Conservation (phyloP, 495 filamentous ascomycete species). For the Podospora pseudoanserina region DNA sequence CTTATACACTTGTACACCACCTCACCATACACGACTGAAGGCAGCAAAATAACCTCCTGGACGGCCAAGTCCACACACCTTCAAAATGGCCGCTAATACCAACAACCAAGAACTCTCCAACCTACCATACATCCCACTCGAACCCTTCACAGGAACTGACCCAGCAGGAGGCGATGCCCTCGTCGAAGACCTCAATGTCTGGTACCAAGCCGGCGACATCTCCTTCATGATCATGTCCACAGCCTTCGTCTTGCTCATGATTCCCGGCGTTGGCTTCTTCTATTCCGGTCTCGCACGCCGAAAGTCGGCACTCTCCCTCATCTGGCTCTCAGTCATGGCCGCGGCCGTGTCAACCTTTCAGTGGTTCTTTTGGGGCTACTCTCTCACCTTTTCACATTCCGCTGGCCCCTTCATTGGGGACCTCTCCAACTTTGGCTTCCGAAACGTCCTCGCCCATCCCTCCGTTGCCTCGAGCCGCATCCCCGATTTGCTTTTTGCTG, state of each 20-base stretch:
- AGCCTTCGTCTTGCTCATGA: slow-evolving; percentile 92
- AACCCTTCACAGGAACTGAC: slow-evolving; percentile 66
- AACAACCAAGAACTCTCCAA: slow-evolving; percentile 36
- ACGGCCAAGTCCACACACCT: neutral
- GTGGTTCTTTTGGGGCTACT: slow-evolving; percentile 99
- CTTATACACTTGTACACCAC: neutral
- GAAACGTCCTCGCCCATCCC: slow-evolving; percentile 68
- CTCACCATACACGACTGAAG: neutral
- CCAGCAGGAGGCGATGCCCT: slow-evolving; percentile 71
- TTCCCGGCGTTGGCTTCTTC: slow-evolving; percentile 97
- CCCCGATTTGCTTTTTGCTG: slow-evolving; percentile 85
- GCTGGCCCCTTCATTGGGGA: slow-evolving; percentile 81
- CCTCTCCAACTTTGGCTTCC: slow-evolving; percentile 80
- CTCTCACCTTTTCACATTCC: slow-evolving; percentile 82
- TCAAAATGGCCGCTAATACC: slow-evolving; percentile 22
- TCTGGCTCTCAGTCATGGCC: slow-evolving; percentile 94
- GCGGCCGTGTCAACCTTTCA: slow-evolving; percentile 86
- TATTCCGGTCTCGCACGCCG: slow-evolving; percentile 92
- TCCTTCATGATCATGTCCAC: slow-evolving; percentile 85
- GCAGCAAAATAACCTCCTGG: neutral
- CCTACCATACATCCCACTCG: slow-evolving; percentile 47
- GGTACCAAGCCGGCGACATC: slow-evolving; percentile 82
- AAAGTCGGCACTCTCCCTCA: slow-evolving; percentile 88
- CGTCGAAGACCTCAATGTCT: slow-evolving; percentile 70
- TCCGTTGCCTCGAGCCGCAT: slow-evolving; percentile 72